Conservation (phyloP, 371 early-diverging fungal species). For the Nematocida ausubeli region DNA sequence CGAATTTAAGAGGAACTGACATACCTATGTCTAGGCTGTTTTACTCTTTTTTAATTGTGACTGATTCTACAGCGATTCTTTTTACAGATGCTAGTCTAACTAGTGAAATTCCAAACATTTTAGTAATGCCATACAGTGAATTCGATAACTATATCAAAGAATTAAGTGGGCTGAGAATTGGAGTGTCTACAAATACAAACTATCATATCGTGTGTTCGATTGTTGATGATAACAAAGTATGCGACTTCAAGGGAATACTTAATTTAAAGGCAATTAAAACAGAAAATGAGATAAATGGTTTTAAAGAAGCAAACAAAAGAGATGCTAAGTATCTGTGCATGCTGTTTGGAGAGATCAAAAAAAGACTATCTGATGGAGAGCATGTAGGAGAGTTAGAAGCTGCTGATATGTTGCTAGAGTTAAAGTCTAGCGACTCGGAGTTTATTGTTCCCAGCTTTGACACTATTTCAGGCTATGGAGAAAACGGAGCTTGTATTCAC, state of each 20-base stretch:
- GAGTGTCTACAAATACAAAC: constrained; percentile 27
- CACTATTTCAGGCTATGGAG: constrained; percentile 86
- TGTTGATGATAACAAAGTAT: constrained; percentile 10
- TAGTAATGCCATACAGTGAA: constrained; percentile 53
- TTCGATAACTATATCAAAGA: constrained; percentile 52
- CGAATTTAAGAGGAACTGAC: constrained; percentile 92
- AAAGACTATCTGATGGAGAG: neutral
- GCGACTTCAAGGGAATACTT: neutral
- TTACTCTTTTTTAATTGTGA: constrained; percentile 78
- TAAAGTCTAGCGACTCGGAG: constrained; percentile 69
- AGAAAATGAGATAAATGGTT: constrained; percentile 79
- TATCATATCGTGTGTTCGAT: constrained; percentile 1
- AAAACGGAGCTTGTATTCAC: constrained; percentile 95
- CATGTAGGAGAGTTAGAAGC: constrained; percentile 47
- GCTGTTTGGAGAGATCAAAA: constrained; percentile 71
- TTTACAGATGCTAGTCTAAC: constrained; percentile 76
- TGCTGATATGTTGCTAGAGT: constrained; percentile 69
- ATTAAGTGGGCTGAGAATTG: constrained; percentile 9
- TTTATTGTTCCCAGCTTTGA: constrained; percentile 81
- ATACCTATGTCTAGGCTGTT: constrained; percentile 92
- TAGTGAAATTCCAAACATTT: constrained; percentile 67
- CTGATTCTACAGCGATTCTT: constrained; percentile 70
- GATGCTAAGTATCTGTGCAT: constrained; percentile 83
- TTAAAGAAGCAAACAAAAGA: constrained; percentile 81
- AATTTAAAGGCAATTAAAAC: constrained; percentile 72